Conservation (phyloP, 2,329 filamentous ascomycete genomes). For the Pseudogymnoascus sp. region DNA sequence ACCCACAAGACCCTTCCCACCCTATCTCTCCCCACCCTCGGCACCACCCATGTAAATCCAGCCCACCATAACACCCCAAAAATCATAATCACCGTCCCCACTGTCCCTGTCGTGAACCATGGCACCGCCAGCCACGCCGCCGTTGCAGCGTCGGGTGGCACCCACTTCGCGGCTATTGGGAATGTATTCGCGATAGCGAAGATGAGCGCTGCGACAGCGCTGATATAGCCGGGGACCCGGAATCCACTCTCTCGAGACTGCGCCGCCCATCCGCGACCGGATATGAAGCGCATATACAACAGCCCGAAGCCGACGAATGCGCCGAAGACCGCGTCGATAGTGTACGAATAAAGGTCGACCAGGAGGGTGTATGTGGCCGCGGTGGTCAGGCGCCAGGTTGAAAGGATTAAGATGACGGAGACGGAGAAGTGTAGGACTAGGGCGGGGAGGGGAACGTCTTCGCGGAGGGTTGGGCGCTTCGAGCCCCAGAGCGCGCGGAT, state of each 20-base stretch:
- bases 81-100: conserved; percentile 3
- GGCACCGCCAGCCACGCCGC: background rate
- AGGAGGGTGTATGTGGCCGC: conserved; percentile 27
- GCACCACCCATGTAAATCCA: background rate
- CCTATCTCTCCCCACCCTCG: conserved; percentile 3
- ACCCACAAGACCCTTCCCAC: conserved; percentile 9
- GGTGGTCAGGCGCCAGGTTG: conserved; percentile 17
- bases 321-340: conserved; percentile 30
- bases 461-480: conserved; percentile 23
- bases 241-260: background rate
- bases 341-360: conserved; percentile 32
- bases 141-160: background rate
- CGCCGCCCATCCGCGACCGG: background rate
- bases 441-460: conserved; percentile 27
- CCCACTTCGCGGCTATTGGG: conserved; percentile 10
- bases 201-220: background rate
- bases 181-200: conserved; percentile 8
- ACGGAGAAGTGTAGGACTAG: conserved; percentile 14
- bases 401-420: conserved; percentile 12
- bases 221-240: background rate
- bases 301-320: conserved; percentile 28
- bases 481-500: conserved; percentile 20
- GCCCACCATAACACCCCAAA: conserved; percentile 8
- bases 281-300: conserved; percentile 24
- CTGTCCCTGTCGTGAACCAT: conserved; percentile 6